Base-by-base conservation (phyloP, 148 eudicot genomes). In the Gaultheria prostrata region DNA sequence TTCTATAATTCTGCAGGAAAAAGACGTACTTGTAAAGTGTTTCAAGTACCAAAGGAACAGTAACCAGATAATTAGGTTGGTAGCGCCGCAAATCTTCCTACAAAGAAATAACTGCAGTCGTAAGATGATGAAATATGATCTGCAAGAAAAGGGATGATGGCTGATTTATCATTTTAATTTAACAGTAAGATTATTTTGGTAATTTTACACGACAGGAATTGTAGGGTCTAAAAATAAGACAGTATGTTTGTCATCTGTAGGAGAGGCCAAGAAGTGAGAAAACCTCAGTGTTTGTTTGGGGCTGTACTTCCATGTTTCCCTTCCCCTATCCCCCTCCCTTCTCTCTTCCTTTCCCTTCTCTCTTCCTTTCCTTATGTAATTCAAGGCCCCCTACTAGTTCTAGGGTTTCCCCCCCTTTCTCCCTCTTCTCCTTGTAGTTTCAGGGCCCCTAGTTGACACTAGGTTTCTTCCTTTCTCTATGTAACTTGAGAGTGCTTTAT, bases 1-100 rank as follows among this genome's bases (percentile, higher is more conserved):
- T 51, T 20, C 49, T 32, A 32, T 33, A 75, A 72, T 71, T 73
- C 33, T 77, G 80, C 12, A 76, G 45, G 77, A 74, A 61, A 50
- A 15, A 59, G 7, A 86, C 88, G 65, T 86, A 94, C 99, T 90
- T 94, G 94, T 94, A 91, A 43, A 97, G 98, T 26, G 94, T 93
- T 91, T 97, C 97, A 88, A 85, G 93, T 74, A 97, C 94, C 79
- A 95, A 86, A 59, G 99, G 99, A 87, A 97, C 98, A 70, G 97
- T 87, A 83, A 97, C 88, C 82, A 97, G 85, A 87, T 94, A 97
- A 83, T 97, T 90, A 76, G 99, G 98, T 78, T 92, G 98, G 88
- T 91, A 91, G 39, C 84, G 86, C 78, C 83, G 89, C 89, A 97
- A 90, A 91, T 97, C 99, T 83, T 97, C 99, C 99, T 97, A 82